Evolutionary conservation across 768 basidiomycete species (phyloP), one percentile per base, ranked within the genome.

Genomic region (Mycena maculata): DNA sequence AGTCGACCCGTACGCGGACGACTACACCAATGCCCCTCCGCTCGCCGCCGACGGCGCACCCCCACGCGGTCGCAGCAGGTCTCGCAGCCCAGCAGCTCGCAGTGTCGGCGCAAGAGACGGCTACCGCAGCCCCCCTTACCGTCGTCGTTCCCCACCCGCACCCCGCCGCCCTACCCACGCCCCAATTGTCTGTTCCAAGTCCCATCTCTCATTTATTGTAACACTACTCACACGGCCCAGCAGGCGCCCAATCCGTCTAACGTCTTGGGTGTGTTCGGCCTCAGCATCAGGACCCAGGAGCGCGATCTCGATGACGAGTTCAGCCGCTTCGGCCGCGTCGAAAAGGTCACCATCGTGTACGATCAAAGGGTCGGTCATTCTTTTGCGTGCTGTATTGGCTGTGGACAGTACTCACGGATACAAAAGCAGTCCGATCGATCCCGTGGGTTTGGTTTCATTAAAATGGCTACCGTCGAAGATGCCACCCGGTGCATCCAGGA

Each of bases 361-460:
- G 96, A 99, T 79, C 96, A 97, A 78, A 84, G 95, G 78, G 96
- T 98, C 75, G 77, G 95, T 87, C 69, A 28, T 52, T 31, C 33
- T 56, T 30, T 38, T n/a, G 38, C 20, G 36, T 8, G 30, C 38
- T 57, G 38, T 53, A 25, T n/a, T n/a, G n/a, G n/a, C n/a, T n/a
- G n/a, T n/a, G n/a, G n/a, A 55, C 49, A 54, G 65, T 38, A 70
- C 67, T 71, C 54, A 72, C 47, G 60, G 30, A 69, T 64, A 64
- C 50, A 45, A 59, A 61, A 54, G 48, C 79, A 92, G 95, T 94
- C 94, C 59, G 96, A 96, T 76, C 91, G 97, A 62, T 98, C 97
- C 58, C 93, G 97, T 68, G 98, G 97, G 13, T 99, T 99, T 71
- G 97, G 97, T 45, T 99, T 99, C 77, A 96, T 99, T 79, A 91